Evolutionary conservation across 2,329 filamentous ascomycete species (phyloP).

Genomic region (Chaetothyriales sp.): DNA sequence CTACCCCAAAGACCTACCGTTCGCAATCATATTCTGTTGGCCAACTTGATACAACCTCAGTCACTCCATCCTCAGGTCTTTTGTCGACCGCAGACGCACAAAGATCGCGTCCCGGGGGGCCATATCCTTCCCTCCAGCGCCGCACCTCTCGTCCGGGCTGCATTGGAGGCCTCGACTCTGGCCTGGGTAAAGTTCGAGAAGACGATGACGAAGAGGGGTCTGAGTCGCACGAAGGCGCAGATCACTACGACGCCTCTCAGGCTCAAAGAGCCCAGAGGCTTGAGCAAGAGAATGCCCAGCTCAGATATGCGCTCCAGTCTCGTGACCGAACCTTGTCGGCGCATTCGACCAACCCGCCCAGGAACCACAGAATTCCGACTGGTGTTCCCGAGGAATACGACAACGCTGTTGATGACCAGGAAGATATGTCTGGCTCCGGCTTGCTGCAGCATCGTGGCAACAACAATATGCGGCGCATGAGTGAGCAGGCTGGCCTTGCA

Average conservation of each 20-base stretch:
- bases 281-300: slow-evolving; percentile 33
- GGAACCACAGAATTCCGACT: slow-evolving; percentile 27
- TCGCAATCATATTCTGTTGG: slow-evolving; percentile 96
- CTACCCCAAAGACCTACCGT: slow-evolving; percentile 81
- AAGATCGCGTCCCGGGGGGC: slow-evolving; percentile 28
- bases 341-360: slow-evolving; percentile 22
- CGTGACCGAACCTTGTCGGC: slow-evolving; percentile 31
- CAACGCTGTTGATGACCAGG: slow-evolving; percentile 31
- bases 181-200: slow-evolving; percentile 35
- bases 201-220: slow-evolving; percentile 32
- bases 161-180: slow-evolving; percentile 33
- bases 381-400: slow-evolving; percentile 32
- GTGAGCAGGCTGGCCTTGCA: slow-evolving; percentile 32
- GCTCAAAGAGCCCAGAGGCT: slow-evolving; percentile 35
- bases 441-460: slow-evolving; percentile 27
- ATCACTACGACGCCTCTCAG: slow-evolving; percentile 26
- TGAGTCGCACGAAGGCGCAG: slow-evolving; percentile 20
- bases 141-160: slow-evolving; percentile 53
- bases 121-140: slow-evolving; percentile 60
- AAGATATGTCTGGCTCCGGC: slow-evolving; percentile 26
- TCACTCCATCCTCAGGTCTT: slow-evolving; percentile 18
- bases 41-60: slow-evolving; percentile 49
- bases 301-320: slow-evolving; percentile 31
- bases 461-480: slow-evolving; percentile 27
- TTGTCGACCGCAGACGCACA: slow-evolving; percentile 22